Base-by-base conservation (phyloP, 805 yeast species). In the Torulaspora gathmanii region DNA sequence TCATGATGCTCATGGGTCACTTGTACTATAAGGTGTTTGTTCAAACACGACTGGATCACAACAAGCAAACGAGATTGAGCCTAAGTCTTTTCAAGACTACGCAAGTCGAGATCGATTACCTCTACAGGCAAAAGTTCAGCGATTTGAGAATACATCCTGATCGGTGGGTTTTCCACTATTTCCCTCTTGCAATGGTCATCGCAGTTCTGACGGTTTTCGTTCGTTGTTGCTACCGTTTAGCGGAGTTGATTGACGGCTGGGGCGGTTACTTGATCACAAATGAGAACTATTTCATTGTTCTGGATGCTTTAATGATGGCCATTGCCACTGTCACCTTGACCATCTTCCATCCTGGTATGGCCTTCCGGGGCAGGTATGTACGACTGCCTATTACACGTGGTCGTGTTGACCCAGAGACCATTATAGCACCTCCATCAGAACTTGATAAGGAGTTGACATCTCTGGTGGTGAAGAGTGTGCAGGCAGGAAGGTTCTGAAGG, bases 151-250 rank as follows among this genome's bases (percentile, higher is more conserved):
- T 61, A 49, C 51, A 45, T 33, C 52, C 61, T 46, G 53, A 47
- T 16, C 53, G 64, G 34, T 52, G 55, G 54, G 25, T 61, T 2
- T 79, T 79, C 57, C 56, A 63, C 9, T 67, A 57, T 38, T 75
- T 73, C 52, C 78, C 81, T 1, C 17, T 69, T 7, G 74, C 70
- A 0, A 57, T 81, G 13, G 55, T 77, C 1, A n/a, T 65, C 3
- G 69, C 83, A 1, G 78, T 80, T 3, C 17, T 76, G 2, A 72
- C 79, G 34, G 72, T 87, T 19, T 81, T 76, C 50, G 69, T 78
- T 23, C 75, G 96, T 58, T 83, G 90, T 52, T 69, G 81, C 33
- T 87, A 85, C 65, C 75, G 95, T 59, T 73, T 86, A 25, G 72
- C 77, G 30, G 96, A 88, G 64, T 70, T 88, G 46, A 64, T 80